Conservation (phyloP, 2,329 filamentous ascomycete genomes). For the Myrmaecium sp. region DNA sequence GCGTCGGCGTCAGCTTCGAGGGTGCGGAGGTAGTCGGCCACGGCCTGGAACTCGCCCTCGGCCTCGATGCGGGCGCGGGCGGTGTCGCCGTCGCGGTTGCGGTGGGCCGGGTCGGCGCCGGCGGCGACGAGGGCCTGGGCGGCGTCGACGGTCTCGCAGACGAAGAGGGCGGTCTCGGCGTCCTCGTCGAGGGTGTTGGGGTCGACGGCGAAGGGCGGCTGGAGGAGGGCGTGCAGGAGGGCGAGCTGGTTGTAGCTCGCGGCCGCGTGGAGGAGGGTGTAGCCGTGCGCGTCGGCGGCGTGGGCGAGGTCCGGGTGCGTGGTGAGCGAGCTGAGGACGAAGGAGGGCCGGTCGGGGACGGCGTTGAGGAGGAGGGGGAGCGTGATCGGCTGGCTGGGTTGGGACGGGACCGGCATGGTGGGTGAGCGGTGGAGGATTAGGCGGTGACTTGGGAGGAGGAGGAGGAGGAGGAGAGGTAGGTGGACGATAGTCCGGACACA, state of each 20-base stretch:
- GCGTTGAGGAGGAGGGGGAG: constrained; percentile 33
- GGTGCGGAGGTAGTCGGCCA: constrained; percentile 50
- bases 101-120: constrained; percentile 46
- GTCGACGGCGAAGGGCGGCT: constrained; percentile 63
- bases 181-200: constrained; percentile 80
- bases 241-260: constrained; percentile 80
- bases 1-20: constrained; percentile 11
- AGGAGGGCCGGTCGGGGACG: constrained; percentile 64
- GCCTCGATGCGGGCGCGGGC: constrained; percentile 63
- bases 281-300: constrained; percentile 76
- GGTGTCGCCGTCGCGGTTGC: constrained; percentile 59
- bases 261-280: constrained; percentile 84
- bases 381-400: constrained; percentile 15
- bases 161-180: constrained; percentile 84
- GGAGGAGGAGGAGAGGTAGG: neutral
- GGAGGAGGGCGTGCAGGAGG: constrained; percentile 58
- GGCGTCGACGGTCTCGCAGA: constrained; percentile 65
- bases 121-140: constrained; percentile 71
- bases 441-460: constrained; percentile 6
- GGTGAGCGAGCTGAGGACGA: constrained; percentile 58
- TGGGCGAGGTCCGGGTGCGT: constrained; percentile 60
- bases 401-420: constrained; percentile 3
- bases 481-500: neutral
- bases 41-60: constrained; percentile 61
- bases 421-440: constrained; percentile 5